Percentiles rank a stretch among this genome's conserved stretches.
phyloP scores from a whole-genome alignment of 805 yeast genomes.

The Wickerhamiella azyma region DNA sequence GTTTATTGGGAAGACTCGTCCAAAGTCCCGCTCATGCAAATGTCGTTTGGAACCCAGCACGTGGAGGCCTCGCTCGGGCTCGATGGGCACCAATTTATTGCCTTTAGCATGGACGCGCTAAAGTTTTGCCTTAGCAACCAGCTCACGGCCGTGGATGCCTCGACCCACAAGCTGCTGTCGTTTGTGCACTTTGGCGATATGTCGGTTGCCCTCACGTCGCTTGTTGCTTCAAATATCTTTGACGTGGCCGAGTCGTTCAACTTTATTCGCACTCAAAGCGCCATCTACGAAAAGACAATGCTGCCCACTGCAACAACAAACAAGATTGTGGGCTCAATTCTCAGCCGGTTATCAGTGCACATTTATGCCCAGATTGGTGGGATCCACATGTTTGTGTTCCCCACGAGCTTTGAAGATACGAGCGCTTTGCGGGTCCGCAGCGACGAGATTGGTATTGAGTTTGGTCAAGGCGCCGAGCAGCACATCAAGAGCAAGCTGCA shows the following conservation, averaged over 20 bases:
- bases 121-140: constrained; percentile 55
- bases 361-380: constrained; percentile 47
- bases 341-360: constrained; percentile 41
- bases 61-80: constrained; percentile 52
- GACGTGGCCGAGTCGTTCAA: constrained; percentile 46
- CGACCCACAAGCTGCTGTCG: constrained; percentile 7
- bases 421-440: constrained; percentile 46
- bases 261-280: constrained; percentile 15
- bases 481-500: constrained; percentile 41
- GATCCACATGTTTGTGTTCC: constrained; percentile 53
- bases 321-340: not conserved
- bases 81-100: constrained; percentile 75
- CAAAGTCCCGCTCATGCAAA: constrained; percentile 53
- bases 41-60: constrained; percentile 42
- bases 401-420: constrained; percentile 65
- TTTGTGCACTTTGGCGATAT: constrained; percentile 19
- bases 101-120: constrained; percentile 38
- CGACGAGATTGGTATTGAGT: constrained; percentile 20
- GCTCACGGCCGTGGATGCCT: constrained; percentile 31
- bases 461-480: constrained; percentile 12
- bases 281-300: constrained; percentile 2
- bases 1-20: constrained; percentile 52
- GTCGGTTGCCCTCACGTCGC: constrained; percentile 59
- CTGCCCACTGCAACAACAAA: not conserved
- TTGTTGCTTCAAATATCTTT: constrained; percentile 69